Evolutionary conservation across 768 basidiomycete genomes (phyloP), one percentile per base, ranked within the genome.

Genomic region (Suillus hirtellus): DNA sequence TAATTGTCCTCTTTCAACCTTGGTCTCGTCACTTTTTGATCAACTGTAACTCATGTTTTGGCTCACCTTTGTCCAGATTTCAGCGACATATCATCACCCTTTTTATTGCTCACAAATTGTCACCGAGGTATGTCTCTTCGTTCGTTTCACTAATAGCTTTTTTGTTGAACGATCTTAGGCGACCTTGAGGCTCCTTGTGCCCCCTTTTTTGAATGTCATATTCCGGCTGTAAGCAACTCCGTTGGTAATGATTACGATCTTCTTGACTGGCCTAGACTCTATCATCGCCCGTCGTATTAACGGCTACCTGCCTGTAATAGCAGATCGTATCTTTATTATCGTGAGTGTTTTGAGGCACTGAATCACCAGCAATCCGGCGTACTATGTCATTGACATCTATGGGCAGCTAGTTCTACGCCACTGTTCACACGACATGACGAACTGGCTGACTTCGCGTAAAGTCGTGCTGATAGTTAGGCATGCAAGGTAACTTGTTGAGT

Each of bases 321-420:
- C 14, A 40, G 37, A 58, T 58, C 24, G 38, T 19, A 40, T 27
- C 38, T 56, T 56, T 17, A 40, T 40, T 58, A 58, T 58, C 38
- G 55, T 58, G 38, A 58, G 38, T 58, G 40, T 58, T 58, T 19
- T 38, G 19, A 40, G 55, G 38, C 38, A 58, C 55, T 58, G 17
- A 27, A 40, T 38, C n/a, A 35, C 17, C 37, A 56, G 38, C 15
- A 14, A 40, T 56, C 55, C 15, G 21, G 21, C 55, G 55, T 19
- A 27, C 27, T 27, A 21, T 40, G 55, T 10, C 10, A 40, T 17
- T 40, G 24, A 24, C 55, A 40, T 17, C 38, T 40, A 38, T 40
- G 24, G 24, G 38, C 38, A 24, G 55, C 55, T 24, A 27, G 17
- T 58, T 49, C 31, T 34, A 19, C 52, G 52, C 52, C 52, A 53